A percentile compares a stretch with the other conserved stretches of the same genome.
phyloP scores from a whole-genome alignment of 768 basidiomycete genomes.

The Tricholoma matsutake region DNA sequence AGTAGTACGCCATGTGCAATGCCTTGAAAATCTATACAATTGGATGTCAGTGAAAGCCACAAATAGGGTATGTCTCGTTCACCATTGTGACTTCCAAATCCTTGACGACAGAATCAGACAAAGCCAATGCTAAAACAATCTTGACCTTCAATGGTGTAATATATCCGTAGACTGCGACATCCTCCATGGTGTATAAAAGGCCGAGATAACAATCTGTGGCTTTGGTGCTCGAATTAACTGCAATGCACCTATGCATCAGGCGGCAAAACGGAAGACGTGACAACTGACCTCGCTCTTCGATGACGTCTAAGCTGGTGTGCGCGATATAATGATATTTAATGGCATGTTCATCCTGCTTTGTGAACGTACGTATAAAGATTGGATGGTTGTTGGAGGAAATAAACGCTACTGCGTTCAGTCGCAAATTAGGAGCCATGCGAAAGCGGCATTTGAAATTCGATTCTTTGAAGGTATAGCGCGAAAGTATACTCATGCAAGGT shows the following conservation, averaged over 20 bases:
- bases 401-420: constrained; percentile 80
- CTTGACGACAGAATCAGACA: constrained; percentile 78
- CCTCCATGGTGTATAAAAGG: constrained; percentile 86
- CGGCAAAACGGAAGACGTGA: background rate
- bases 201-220: constrained; percentile 79
- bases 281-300: constrained; percentile 83
- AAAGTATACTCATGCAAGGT: background rate
- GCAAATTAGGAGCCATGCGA: constrained; percentile 62
- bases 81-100: constrained; percentile 80
- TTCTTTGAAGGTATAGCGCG: background rate
- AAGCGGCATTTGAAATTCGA: constrained; percentile 1
- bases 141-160: constrained; percentile 86
- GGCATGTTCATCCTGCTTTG: constrained; percentile 46
- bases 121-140: constrained; percentile 75
- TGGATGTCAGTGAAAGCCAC: background rate
- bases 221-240: constrained; percentile 53
- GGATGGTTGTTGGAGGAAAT: constrained; percentile 82
- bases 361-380: constrained; percentile 74
- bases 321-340: constrained; percentile 91
- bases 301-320: constrained; percentile 85
- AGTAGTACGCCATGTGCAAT: constrained; percentile 84
- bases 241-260: background rate
- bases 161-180: constrained; percentile 90
- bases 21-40: constrained; percentile 76
- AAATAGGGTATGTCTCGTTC: constrained; percentile 21